Conservation (phyloP, 108 stramenopile species). For the Ochromonas danica region DNA sequence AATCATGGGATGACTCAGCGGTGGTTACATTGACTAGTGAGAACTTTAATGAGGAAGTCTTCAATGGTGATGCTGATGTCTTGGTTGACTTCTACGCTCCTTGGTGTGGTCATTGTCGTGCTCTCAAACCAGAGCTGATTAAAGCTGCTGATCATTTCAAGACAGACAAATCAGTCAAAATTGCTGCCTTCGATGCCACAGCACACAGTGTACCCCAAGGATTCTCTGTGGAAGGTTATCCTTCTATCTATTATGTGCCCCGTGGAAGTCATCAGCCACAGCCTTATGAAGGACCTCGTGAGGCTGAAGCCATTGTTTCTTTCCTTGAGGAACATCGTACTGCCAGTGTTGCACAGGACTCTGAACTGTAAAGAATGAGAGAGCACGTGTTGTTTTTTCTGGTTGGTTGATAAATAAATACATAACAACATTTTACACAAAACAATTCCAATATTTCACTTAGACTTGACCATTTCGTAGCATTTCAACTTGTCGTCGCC, state of each 20-base stretch:
- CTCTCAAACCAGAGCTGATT: constrained; percentile 51
- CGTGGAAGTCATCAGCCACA: constrained; percentile 43
- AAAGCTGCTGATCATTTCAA: constrained; percentile 54
- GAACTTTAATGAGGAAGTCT: background rate
- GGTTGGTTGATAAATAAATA: too few species aligned
- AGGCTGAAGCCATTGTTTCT: constrained; percentile 48
- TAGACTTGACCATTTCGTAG: background rate
- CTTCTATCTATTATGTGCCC: constrained; percentile 64
- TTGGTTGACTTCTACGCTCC: constrained; percentile 71
- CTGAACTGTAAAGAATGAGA: too few species aligned
- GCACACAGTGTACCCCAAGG: constrained; percentile 54
- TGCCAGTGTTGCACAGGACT: too few species aligned
- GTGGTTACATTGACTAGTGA: background rate
- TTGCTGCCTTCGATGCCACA: constrained; percentile 64
- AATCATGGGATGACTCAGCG: too few species aligned
- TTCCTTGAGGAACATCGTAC: constrained; percentile 51
- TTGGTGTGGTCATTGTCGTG: constrained; percentile 73
- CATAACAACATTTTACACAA: too few species aligned
- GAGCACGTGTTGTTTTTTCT: too few species aligned
- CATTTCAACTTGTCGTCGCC: constrained; percentile 31
- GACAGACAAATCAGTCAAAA: constrained; percentile 48
- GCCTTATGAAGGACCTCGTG: constrained; percentile 55
- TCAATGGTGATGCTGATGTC: constrained; percentile 44
- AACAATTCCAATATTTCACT: too few species aligned
- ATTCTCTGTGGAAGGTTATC: constrained; percentile 59